These are phyloP conservation scores for Aulographum hederae DNA, from an alignment of 2,329 filamentous ascomycete genomes.

Conservation along the genomic window DNA sequence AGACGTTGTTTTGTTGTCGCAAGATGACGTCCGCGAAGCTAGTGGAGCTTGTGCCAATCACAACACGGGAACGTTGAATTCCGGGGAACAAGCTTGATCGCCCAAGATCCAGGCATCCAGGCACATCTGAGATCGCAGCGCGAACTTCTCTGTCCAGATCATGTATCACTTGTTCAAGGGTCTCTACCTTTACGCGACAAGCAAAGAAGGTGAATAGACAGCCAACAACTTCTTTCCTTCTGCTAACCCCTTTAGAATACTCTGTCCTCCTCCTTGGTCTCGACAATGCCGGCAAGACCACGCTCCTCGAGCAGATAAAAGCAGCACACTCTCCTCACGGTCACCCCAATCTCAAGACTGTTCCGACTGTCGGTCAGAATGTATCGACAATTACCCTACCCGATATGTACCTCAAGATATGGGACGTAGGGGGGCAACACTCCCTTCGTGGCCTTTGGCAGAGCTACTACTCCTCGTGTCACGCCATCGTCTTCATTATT, in stretches of 20 bases:
- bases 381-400: slow-evolving; percentile 79
- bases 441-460: slow-evolving; percentile 83
- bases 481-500: slow-evolving; percentile 95
- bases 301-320: slow-evolving; percentile 93
- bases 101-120: no score
- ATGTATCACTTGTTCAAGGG: slow-evolving; percentile 98
- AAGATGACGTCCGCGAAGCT: no score
- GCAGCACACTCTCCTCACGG: slow-evolving; percentile 52
- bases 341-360: slow-evolving; percentile 60
- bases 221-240: slow-evolving; percentile 1
- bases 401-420: slow-evolving; percentile 95
- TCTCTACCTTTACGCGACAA: slow-evolving; percentile 85
- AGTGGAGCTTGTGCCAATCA: no score
- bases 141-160: no score
- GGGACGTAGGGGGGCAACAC: slow-evolving; percentile 93
- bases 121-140: no score
- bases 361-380: slow-evolving; percentile 94
- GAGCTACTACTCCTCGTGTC: slow-evolving; percentile 82
- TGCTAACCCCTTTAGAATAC: slow-evolving; percentile 46
- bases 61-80: no score
- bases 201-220: slow-evolving; percentile 64
- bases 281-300: slow-evolving; percentile 97
- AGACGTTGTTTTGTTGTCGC: no score
- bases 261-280: slow-evolving; percentile 92
- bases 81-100: no score